Conservation (phyloP, 2,329 filamentous ascomycete genomes). For the Clonostachys sp. region DNA sequence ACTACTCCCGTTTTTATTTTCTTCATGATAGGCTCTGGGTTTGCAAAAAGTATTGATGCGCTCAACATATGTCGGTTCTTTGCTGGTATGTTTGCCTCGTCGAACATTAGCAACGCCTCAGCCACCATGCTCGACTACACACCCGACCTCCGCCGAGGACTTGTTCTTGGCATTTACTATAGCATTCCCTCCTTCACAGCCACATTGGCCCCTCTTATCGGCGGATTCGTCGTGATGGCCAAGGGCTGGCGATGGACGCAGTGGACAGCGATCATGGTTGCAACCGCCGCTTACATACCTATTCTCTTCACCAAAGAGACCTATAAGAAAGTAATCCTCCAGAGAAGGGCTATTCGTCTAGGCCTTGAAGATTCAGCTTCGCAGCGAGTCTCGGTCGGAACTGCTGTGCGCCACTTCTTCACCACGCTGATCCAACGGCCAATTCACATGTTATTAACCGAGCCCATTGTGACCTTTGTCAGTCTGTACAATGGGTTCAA, state of each 20-base stretch:
- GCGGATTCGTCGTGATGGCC: constrained; percentile 60
- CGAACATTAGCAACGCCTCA: constrained; percentile 57
- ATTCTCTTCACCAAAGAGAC: constrained; percentile 57
- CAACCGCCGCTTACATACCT: constrained; percentile 46
- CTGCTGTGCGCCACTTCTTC: constrained; percentile 16
- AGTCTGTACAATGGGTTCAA: constrained; percentile 63
- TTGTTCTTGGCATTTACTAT: constrained; percentile 60
- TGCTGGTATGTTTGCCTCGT: constrained; percentile 56
- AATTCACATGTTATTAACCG: constrained; percentile 64
- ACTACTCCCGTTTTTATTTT: constrained; percentile 66
- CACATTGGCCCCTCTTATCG: constrained; percentile 57
- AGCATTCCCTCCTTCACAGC: constrained; percentile 64
- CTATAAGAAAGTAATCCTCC: constrained; percentile 54
- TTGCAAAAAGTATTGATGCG: constrained; percentile 66
- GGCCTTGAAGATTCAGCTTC: constrained; percentile 15
- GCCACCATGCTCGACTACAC: constrained; percentile 62
- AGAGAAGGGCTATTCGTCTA: constrained; percentile 33
- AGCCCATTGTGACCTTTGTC: constrained; percentile 65
- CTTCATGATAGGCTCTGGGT: constrained; percentile 65
- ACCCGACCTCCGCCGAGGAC: constrained; percentile 41
- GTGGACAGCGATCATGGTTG: constrained; percentile 28
- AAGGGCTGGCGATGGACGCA: constrained; percentile 62
- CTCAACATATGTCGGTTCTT: constrained; percentile 71
- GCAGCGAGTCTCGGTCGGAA: constrained; percentile 12
- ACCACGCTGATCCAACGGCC: constrained; percentile 53